A percentile compares a stretch with the other conserved stretches of the same genome.
Conservation (phyloP, 768 basidiomycete genomes). For the Serendipita sp. region DNA sequence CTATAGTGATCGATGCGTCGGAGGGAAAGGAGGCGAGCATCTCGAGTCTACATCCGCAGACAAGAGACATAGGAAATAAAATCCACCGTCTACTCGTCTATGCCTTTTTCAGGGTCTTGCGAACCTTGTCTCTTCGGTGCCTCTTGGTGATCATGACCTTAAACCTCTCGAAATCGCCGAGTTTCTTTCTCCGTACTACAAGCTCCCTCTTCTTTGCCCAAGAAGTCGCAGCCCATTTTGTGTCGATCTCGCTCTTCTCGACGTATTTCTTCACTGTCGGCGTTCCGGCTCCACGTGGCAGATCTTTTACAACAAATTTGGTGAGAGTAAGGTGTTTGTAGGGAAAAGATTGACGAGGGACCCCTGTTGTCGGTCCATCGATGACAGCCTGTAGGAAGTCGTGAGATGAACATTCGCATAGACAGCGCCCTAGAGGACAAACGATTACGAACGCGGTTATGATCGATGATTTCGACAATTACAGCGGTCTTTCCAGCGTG, state of each 20-base stretch:
- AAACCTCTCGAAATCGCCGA: constrained; percentile 90
- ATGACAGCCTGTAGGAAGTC: constrained; percentile 60
- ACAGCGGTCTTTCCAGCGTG: constrained; percentile 79
- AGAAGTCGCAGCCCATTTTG: constrained; percentile 74
- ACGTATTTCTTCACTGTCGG: constrained; percentile 70
- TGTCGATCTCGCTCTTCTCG: constrained; percentile 67
- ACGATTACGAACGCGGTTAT: constrained; percentile 65
- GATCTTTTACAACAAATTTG: constrained; percentile 58
- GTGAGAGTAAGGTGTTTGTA: constrained; percentile 90
- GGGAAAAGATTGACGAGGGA: constrained; percentile 81
- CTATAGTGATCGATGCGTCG: no score
- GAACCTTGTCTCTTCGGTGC: constrained; percentile 58
- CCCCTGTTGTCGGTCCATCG: constrained; percentile 81
- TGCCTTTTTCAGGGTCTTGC: constrained; percentile 29
- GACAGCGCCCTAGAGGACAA: not conserved
- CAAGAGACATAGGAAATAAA: no score
- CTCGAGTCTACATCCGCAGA: no score
- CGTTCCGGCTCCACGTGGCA: constrained; percentile 76
- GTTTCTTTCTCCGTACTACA: constrained; percentile 48
- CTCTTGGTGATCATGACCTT: constrained; percentile 79
- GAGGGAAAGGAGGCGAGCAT: no score
- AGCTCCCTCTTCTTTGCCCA: constrained; percentile 84
- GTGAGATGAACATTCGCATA: not conserved
- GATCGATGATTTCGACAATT: constrained; percentile 96
- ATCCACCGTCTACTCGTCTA: no score